phyloP scores from a whole-genome alignment of 192 early-diverging fungal genomes.

The Backusella sp. region DNA sequence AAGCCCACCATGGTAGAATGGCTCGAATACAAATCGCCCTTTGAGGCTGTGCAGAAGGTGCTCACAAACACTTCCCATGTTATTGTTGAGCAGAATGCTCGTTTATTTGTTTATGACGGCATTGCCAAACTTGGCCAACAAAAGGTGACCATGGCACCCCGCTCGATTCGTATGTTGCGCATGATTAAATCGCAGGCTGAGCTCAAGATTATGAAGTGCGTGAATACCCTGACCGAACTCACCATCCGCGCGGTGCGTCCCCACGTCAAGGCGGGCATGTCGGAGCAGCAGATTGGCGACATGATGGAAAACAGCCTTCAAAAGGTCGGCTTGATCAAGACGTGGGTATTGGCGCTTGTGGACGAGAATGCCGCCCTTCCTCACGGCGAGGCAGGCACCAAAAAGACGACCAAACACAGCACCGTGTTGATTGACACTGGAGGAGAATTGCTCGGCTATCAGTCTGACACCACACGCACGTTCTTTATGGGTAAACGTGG shows the following conservation, averaged over 20 bases:
- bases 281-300: conserved; percentile 36
- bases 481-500: conserved; percentile 40
- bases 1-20: conserved; percentile 33
- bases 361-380: conserved; percentile 50
- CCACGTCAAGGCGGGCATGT: conserved; percentile 33
- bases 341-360: conserved; percentile 40
- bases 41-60: conserved; percentile 33
- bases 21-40: conserved; percentile 49
- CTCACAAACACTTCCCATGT: conserved; percentile 30
- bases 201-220: conserved; percentile 49
- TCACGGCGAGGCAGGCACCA: conserved; percentile 45
- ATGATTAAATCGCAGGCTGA: conserved; percentile 45
- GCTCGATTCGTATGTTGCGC: conserved; percentile 32
- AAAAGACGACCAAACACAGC: conserved; percentile 33
- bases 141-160: conserved; percentile 25
- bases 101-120: conserved; percentile 45
- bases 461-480: conserved; percentile 50
- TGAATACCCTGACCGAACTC: conserved; percentile 39
- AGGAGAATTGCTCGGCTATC: conserved; percentile 40
- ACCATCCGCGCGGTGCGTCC: conserved; percentile 43
- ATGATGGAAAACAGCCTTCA: conserved; percentile 35
- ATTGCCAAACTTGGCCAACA: background rate
- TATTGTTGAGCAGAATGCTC: conserved; percentile 41
- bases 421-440: conserved; percentile 52
- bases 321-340: conserved; percentile 35